Percentiles rank a stretch among this genome's conserved stretches.
Conservation (phyloP, 495 filamentous ascomycete genomes). For the Chaetomium tenue region DNA sequence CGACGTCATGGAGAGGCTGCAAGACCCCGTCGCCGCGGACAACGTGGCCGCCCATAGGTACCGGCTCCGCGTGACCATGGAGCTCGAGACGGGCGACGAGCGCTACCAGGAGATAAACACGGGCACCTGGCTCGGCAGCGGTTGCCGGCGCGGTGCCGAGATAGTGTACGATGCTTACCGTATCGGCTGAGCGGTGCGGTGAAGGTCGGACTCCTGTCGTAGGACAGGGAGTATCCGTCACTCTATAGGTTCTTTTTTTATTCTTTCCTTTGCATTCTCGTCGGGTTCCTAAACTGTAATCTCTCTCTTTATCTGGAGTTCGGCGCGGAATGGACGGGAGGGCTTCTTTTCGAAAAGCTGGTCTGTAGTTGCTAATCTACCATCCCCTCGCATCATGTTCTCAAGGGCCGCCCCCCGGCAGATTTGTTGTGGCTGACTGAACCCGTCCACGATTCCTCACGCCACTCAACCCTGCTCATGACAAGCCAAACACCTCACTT, state of each 20-base stretch:
- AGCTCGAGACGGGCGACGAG: constrained; percentile 36
- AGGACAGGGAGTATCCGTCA: not conserved
- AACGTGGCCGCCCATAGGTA: constrained; percentile 33
- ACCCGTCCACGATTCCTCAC: too few species aligned
- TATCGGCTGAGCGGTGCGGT: constrained; percentile 22
- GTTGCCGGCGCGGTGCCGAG: constrained; percentile 34
- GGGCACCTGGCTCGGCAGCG: constrained; percentile 32
- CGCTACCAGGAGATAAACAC: constrained; percentile 31
- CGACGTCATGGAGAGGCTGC: constrained; percentile 35
- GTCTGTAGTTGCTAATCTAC: constrained; percentile 3
- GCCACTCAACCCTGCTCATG: constrained; percentile 3
- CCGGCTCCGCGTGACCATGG: constrained; percentile 31
- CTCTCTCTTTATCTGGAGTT: not conserved
- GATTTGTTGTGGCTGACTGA: too few species aligned
- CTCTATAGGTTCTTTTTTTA: not conserved
- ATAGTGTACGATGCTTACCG: constrained; percentile 39
- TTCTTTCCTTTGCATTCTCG: not conserved
- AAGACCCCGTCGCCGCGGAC: constrained; percentile 35
- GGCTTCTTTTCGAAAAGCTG: not conserved
- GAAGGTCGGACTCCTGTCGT: not conserved
- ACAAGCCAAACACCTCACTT: constrained; percentile 44
- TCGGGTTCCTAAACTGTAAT: not conserved
- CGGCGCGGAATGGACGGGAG: not conserved
- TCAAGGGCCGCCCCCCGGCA: not conserved
- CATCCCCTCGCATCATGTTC: not conserved